Conservation (phyloP, 805 yeast genomes). For the Kuraishia hungarica region DNA sequence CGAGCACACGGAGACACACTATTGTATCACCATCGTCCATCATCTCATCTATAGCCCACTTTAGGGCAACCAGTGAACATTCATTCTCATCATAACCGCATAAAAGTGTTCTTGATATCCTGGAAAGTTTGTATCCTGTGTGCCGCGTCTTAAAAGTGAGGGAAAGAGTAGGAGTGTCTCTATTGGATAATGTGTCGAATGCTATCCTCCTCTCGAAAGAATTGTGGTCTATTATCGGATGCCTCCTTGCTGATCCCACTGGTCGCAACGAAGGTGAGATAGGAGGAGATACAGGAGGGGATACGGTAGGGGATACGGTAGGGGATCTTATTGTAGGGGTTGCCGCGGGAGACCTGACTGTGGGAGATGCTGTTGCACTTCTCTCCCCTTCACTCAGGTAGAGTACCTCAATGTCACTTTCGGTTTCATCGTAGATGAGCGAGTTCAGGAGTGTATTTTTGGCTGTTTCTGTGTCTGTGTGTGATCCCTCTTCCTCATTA, state of each 20-base stretch:
- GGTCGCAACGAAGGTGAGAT: conserved; percentile 1
- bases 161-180: conserved; percentile 21
- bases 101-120: conserved; percentile 32
- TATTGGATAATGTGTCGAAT: conserved; percentile 33
- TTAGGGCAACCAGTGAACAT: conserved; percentile 32
- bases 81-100: conserved; percentile 34
- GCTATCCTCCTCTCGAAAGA: conserved; percentile 24
- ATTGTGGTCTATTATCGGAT: background rate
- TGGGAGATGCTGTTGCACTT: background rate
- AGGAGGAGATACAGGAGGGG: background rate
- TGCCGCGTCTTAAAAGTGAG: conserved; percentile 31
- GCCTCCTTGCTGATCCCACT: background rate
- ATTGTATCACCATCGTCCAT: conserved; percentile 36
- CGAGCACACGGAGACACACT: conserved; percentile 33
- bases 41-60: conserved; percentile 36
- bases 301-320: background rate
- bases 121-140: conserved; percentile 21
- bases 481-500: conserved; percentile 13
- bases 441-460: conserved; percentile 21
- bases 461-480: conserved; percentile 12
- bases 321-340: conserved; percentile 1
- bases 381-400: background rate
- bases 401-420: background rate
- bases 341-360: conserved; percentile 4
- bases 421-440: conserved; percentile 11